Base-by-base conservation (phyloP, 345 rosid genomes). In the Geranium rotundifolium region DNA sequence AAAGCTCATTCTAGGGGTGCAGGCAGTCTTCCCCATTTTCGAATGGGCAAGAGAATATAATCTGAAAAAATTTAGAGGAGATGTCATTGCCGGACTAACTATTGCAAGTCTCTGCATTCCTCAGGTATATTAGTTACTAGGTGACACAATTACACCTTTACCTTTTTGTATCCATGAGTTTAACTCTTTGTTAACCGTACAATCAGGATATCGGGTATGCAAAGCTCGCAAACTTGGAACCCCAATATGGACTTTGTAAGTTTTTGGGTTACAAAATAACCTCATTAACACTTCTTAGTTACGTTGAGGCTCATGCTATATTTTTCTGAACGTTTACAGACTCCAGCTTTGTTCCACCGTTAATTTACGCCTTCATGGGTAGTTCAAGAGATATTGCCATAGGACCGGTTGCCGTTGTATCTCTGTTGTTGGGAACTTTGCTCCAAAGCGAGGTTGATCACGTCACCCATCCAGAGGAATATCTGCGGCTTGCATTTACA, bases 101-200 rank as follows among this genome's bases (percentile, higher is more conserved):
- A 93, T 93, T 58, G 99, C 99, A 12, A 93, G 97, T 78, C 97
- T 93, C 56, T 90, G 99, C 81, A 88, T 93, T 75, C 97, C 99
- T 60, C 99, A 93, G 99, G 98, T 84, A 72, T 9, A 10, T 52
- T 29, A 29, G 34, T 29, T 16, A 1, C 56, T 23, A 1, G 27
- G 27, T 5, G 9, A 18, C 31, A 8, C 7, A 3, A 55, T 54
- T 2, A 29, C 17, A 49, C 6, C 10, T 14, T 13, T n/a, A n/a
- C 49, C 19, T 29, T 41, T 37, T 23, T 18, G 7, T n/a, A 1
- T 56, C 23, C 49, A 37, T 50, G 14, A 18, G 37, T 59, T 62
- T 63, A 49, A 64, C 31, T 31, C 19, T 30, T 59, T 20, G 27
- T 15, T 59, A 10, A 8, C 7, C 10, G 4, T 50, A 62, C 61